Evolutionary conservation across 2,329 filamentous ascomycete species (phyloP).

Genomic region (Fusarium transvaalense): DNA sequence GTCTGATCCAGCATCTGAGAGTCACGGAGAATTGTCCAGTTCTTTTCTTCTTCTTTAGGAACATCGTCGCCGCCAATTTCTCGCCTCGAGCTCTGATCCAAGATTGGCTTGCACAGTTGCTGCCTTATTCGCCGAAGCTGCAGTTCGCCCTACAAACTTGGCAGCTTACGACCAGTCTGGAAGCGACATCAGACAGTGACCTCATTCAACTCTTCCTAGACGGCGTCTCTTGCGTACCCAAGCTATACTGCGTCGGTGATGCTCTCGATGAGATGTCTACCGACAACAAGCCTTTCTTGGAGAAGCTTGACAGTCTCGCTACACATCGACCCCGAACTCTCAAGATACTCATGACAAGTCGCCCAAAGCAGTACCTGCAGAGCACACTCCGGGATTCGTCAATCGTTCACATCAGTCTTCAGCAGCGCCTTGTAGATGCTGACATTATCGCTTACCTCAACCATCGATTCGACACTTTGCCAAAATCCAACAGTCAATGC

Average conservation of each 20-base stretch:
- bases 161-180: constrained; percentile 19
- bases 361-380: constrained; percentile 39
- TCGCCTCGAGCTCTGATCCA: constrained; percentile 40
- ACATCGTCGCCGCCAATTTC: constrained; percentile 43
- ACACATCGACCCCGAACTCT: constrained; percentile 35
- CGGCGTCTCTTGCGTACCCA: constrained; percentile 30
- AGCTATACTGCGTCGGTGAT: constrained; percentile 42
- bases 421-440: constrained; percentile 38
- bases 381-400: constrained; percentile 37
- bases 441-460: constrained; percentile 38
- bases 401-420: constrained; percentile 41
- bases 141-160: constrained; percentile 38
- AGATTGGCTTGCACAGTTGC: constrained; percentile 44
- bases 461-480: constrained; percentile 29
- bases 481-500: background rate
- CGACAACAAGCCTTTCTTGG: constrained; percentile 32
- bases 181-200: constrained; percentile 40
- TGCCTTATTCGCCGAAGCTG: constrained; percentile 36
- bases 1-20: constrained; percentile 40
- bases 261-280: constrained; percentile 44
- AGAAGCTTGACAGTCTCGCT: constrained; percentile 38
- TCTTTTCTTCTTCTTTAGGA: constrained; percentile 45
- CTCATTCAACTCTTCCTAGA: constrained; percentile 40
- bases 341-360: constrained; percentile 43
- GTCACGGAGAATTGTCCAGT: constrained; percentile 35